A percentile compares a stretch with the other conserved stretches of the same genome.
phyloP scores from a whole-genome alignment of 352 stramenopile species.

The Globisporangium barbulae region DNA sequence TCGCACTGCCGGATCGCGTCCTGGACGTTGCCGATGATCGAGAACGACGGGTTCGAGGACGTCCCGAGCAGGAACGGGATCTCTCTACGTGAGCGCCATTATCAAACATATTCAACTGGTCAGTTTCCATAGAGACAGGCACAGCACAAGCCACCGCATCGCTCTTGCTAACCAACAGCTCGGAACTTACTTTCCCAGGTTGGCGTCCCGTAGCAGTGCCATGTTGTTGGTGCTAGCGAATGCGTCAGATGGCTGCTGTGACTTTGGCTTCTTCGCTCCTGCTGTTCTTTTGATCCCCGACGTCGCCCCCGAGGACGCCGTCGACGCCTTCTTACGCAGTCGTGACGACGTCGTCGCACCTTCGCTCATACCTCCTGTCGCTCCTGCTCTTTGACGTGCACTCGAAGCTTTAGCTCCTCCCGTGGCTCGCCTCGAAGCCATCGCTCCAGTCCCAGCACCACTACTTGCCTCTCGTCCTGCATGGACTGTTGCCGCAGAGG shows the following conservation, averaged over 20 bases:
- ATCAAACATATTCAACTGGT: not conserved
- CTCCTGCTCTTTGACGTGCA: slow-evolving; percentile 1
- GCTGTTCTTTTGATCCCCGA: slow-evolving; percentile 5
- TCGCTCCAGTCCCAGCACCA: not conserved
- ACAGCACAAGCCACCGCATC: not conserved
- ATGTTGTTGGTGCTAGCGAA: slow-evolving; percentile 41
- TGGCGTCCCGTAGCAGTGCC: slow-evolving; percentile 55
- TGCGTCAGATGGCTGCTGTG: not conserved
- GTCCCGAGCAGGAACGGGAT: slow-evolving; percentile 68
- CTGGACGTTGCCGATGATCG: slow-evolving; percentile 67
- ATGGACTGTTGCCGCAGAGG: slow-evolving; percentile 23
- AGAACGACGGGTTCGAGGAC: slow-evolving; percentile 59
- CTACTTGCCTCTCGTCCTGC: slow-evolving; percentile 1
- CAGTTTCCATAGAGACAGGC: not conserved
- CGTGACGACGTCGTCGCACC: not conserved
- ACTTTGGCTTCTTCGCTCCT: slow-evolving; percentile 8
- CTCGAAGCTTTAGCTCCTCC: not conserved
- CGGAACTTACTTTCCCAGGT: slow-evolving; percentile 53
- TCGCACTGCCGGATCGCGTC: slow-evolving; percentile 70
- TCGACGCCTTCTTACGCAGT: slow-evolving; percentile 7
- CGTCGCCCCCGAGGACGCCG: not conserved
- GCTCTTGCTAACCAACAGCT: not conserved
- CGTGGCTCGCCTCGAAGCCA: not conserved
- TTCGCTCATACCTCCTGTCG: not conserved
- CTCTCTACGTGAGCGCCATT: slow-evolving; percentile 25